These are phyloP conservation scores for Parathielavia appendiculata DNA, from an alignment of 495 filamentous ascomycete species.

Conservation along the genomic window DNA sequence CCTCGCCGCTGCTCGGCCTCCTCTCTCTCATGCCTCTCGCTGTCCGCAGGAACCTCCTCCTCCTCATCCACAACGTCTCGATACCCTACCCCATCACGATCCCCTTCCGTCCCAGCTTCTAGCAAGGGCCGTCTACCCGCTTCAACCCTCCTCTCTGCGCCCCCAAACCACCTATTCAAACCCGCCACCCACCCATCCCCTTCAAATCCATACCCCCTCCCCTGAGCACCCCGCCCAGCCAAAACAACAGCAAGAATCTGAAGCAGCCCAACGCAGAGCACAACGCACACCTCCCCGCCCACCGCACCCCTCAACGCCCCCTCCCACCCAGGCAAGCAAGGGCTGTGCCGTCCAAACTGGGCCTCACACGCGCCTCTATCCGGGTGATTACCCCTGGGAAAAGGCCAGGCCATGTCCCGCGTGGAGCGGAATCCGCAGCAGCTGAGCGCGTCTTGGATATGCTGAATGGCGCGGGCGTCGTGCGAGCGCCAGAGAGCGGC, in stretches of 20 bases:
- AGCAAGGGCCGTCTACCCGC: conserved; percentile 6
- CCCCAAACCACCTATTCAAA: background rate
- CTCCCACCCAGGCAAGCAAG: conserved; percentile 17
- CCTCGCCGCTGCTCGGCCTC: conserved; percentile 36
- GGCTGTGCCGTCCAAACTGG: conserved; percentile 10
- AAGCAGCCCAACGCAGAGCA: conserved; percentile 12
- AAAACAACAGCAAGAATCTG: conserved; percentile 14
- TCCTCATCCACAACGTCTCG: conserved; percentile 33
- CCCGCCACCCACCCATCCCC: background rate
- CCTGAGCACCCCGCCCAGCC: background rate
- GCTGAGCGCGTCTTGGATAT: conserved; percentile 58
- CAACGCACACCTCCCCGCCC: conserved; percentile 16
- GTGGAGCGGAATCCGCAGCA: conserved; percentile 60
- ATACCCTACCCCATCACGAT: background rate
- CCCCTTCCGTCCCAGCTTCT: background rate
- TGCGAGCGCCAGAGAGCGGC: conserved; percentile 43
- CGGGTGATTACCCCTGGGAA: conserved; percentile 23
- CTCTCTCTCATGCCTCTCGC: conserved; percentile 38
- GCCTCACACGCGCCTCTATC: background rate
- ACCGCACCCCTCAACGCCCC: conserved; percentile 6
- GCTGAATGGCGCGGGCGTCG: conserved; percentile 48
- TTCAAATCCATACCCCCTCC: background rate
- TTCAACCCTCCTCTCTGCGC: background rate
- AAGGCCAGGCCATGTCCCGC: conserved; percentile 56
- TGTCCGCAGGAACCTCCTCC: conserved; percentile 31